Evolutionary conservation across 2,329 filamentous ascomycete genomes (phyloP).

Genomic region (Aureobasidium sp.): DNA sequence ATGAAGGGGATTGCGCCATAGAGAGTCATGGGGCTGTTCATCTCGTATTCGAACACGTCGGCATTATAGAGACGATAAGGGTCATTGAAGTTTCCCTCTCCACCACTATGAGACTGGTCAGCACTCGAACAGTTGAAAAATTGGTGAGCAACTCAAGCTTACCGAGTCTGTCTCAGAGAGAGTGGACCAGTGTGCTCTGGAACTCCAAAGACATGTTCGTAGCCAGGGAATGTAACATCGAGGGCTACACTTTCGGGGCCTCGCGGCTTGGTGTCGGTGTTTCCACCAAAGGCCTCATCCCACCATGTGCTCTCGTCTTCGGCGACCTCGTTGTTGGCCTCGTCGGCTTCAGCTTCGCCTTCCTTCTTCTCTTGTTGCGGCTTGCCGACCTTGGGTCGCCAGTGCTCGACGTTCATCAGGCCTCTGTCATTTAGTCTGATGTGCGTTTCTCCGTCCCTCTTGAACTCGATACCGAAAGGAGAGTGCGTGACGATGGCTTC

Average conservation of each 20-base stretch:
- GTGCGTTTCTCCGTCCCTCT: conserved; percentile 71
- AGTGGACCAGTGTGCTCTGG: conserved; percentile 86
- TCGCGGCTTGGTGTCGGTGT: conserved; percentile 89
- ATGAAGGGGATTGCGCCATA: conserved; percentile 97
- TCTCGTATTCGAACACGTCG: conserved; percentile 95
- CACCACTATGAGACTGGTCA: conserved; percentile 47
- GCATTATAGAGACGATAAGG: conserved; percentile 94
- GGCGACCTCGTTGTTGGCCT: conserved; percentile 33
- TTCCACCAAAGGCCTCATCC: conserved; percentile 93
- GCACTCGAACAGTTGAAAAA: conserved; percentile 20
- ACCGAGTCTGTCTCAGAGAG: conserved; percentile 79
- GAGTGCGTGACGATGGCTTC: conserved; percentile 77
- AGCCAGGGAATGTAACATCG: conserved; percentile 87
- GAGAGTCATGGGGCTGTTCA: conserved; percentile 96
- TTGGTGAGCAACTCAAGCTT: conserved; percentile 24
- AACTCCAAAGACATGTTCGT: conserved; percentile 88
- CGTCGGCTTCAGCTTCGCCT: conserved; percentile 35
- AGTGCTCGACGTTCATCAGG: conserved; percentile 88
- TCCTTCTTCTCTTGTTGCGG: conserved; percentile 52
- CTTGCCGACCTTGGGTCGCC: conserved; percentile 77
- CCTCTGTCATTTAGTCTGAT: conserved; percentile 88
- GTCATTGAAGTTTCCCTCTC: conserved; percentile 74
- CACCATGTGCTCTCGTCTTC: conserved; percentile 88
- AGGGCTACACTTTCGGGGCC: conserved; percentile 87
- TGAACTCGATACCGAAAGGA: conserved; percentile 82